Evolutionary conservation across 2,329 filamentous ascomycete species (phyloP), one percentile per base, ranked within the genome.

Genomic region (Dactylellina sp.): DNA sequence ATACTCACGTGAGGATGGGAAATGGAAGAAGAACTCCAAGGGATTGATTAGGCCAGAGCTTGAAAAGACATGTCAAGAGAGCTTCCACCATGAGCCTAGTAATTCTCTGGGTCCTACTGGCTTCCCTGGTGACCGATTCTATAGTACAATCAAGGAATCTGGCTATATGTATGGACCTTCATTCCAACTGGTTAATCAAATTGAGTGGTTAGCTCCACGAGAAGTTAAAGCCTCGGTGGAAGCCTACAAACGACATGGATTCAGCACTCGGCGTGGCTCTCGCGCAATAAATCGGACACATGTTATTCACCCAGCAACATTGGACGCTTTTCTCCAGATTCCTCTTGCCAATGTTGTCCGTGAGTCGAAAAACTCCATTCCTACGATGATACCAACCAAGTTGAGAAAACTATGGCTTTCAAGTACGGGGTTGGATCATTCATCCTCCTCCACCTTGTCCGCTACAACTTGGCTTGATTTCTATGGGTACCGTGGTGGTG

Each of bases 271-370:
- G 7, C 49, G 60, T 22, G 60, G 28, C n/a, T n/a, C n/a, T n/a
- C n/a, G n/a, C n/a, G n/a, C n/a, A 18, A 44, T 47, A 14, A 83
- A 87, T 75, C 80, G 82, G 1, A 72, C 80, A 0, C 82, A 83
- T 18, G 80, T 83, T 55, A 77, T 85, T 5, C 84, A 85, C 32
- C 82, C 85, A 0, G 80, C 83, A 0, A 81, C 84, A 53, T 76
- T 86, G 1, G 85, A 87, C 71, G 77, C 78, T n/a, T 75, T 70
- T 16, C 71, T 83, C 2, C 81, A 82, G 46, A 77, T 81, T 6
- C 78, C 84, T 60, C 79, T 84, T 14, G 78, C 76, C 1, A 77
- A 80, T n/a, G 78, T 80, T 37, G 18, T 52, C n/a, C 42, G 42
- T 20, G 42, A 50, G 24, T 28, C 22, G 12, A 6, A 6, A 35